Evolutionary conservation across 1,284 basidiomycete genomes (phyloP).

Genomic region (Irpex lacteus): DNA sequence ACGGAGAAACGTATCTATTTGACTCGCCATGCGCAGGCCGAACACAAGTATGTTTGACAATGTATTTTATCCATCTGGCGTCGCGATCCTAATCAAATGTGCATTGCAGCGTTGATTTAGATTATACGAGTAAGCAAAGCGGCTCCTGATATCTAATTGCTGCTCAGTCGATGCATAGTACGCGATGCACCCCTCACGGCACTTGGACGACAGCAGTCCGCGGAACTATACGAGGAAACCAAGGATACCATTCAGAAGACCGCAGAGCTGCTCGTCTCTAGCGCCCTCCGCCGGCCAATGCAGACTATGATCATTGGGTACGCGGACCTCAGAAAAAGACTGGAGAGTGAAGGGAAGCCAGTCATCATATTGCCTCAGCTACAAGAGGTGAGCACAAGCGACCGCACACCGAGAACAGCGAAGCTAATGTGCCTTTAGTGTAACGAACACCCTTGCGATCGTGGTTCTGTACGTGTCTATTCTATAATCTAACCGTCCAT

Average conservation of each 20-base stretch:
- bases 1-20: no score
- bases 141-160: not conserved
- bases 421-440: slow-evolving; percentile 10
- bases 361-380: slow-evolving; percentile 30
- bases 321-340: slow-evolving; percentile 23
- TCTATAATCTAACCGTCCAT: not conserved
- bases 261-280: slow-evolving; percentile 31
- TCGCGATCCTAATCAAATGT: no score
- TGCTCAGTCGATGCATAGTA: slow-evolving; percentile 16
- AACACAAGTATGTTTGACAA: no score
- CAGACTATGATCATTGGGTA: slow-evolving; percentile 31
- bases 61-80: no score
- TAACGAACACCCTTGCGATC: slow-evolving; percentile 29
- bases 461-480: slow-evolving; percentile 26
- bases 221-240: slow-evolving; percentile 26
- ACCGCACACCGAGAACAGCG: not conserved
- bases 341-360: slow-evolving; percentile 28
- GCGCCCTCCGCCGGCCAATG: slow-evolving; percentile 30
- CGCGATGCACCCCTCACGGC: slow-evolving; percentile 27
- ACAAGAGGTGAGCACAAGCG: slow-evolving; percentile 26
- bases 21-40: no score
- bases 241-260: slow-evolving; percentile 31
- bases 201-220: slow-evolving; percentile 30
- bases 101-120: not conserved
- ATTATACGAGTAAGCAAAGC: not conserved